Conservation (phyloP, 306 rosid genomes). For the Carpinus fangiana region DNA sequence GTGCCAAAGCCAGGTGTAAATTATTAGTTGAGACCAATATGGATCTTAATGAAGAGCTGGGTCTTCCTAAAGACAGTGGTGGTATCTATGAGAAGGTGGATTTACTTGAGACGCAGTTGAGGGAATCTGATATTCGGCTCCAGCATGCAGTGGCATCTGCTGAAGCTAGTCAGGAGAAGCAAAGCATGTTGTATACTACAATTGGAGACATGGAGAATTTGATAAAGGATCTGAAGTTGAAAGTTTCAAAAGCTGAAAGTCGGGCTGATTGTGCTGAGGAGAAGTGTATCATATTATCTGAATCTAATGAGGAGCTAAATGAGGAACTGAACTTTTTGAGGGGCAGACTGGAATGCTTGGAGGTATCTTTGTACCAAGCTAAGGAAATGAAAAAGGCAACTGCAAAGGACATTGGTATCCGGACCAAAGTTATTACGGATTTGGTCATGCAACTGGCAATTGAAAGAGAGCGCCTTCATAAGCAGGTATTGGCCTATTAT, state of each 20-base stretch:
- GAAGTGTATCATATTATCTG: conserved; percentile 66
- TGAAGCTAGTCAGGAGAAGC: conserved; percentile 88
- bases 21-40: conserved; percentile 36
- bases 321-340: conserved; percentile 68
- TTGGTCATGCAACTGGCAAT: conserved; percentile 71
- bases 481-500: conserved; percentile 59
- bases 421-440: conserved; percentile 53
- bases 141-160: conserved; percentile 79
- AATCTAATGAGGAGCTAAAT: conserved; percentile 62
- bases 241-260: conserved; percentile 69
- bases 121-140: conserved; percentile 52
- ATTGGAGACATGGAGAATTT: conserved; percentile 75
- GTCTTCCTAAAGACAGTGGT: conserved; percentile 38
- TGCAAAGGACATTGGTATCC: conserved; percentile 63
- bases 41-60: conserved; percentile 47
- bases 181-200: conserved; percentile 58
- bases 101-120: conserved; percentile 57
- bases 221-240: conserved; percentile 72
- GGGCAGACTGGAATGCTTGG: conserved; percentile 60
- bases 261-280: conserved; percentile 76
- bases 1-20: conserved; percentile 44
- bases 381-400: conserved; percentile 68
- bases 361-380: conserved; percentile 64
- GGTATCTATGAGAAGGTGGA: conserved; percentile 41
- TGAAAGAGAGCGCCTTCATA: conserved; percentile 90